A percentile compares a stretch with the other conserved stretches of the same genome.
Conservation (phyloP, 164 flowering plant genomes). For the Aristolochia californica region DNA sequence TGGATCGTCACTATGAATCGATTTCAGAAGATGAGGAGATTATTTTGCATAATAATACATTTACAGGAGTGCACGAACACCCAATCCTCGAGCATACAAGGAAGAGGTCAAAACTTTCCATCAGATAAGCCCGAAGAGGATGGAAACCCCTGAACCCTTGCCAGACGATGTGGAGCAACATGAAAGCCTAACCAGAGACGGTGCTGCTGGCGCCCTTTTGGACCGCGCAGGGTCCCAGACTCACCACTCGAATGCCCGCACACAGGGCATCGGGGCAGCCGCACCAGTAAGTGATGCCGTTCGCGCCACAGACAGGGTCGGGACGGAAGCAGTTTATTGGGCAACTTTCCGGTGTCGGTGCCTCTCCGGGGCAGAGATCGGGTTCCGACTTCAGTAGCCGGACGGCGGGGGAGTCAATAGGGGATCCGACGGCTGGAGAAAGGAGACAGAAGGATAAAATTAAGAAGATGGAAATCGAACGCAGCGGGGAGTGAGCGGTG, state of each 20-base stretch:
- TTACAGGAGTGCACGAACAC: too few relatives aligned
- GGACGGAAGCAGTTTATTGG: conserved; percentile 53
- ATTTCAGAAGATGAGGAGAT: too few relatives aligned
- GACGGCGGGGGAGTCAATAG: not conserved
- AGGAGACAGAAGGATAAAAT: conserved; percentile 1
- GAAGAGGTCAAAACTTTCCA: not conserved
- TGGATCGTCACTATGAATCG: too few relatives aligned
- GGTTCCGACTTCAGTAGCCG: conserved; percentile 9
- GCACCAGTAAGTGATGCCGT: conserved; percentile 72
- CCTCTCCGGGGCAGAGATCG: conserved; percentile 12
- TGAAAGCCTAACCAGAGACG: conserved; percentile 44
- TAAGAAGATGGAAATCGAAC: not conserved
- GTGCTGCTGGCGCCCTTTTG: conserved; percentile 38
- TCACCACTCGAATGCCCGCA: conserved; percentile 39
- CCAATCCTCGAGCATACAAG: too few relatives aligned
- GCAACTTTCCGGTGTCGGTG: conserved; percentile 22
- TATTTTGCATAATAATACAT: too few relatives aligned
- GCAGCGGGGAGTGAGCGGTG: not conserved
- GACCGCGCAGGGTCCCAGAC: conserved; percentile 47
- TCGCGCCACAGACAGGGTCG: conserved; percentile 57
- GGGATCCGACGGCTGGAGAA: conserved; percentile 3
- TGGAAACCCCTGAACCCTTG: conserved; percentile 41
- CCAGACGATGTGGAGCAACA: conserved; percentile 58
- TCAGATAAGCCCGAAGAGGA: conserved; percentile 34
- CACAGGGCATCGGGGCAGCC: conserved; percentile 62